Evolutionary conservation across 768 basidiomycete species (phyloP).

Genomic region (Tulasnella sp.): DNA sequence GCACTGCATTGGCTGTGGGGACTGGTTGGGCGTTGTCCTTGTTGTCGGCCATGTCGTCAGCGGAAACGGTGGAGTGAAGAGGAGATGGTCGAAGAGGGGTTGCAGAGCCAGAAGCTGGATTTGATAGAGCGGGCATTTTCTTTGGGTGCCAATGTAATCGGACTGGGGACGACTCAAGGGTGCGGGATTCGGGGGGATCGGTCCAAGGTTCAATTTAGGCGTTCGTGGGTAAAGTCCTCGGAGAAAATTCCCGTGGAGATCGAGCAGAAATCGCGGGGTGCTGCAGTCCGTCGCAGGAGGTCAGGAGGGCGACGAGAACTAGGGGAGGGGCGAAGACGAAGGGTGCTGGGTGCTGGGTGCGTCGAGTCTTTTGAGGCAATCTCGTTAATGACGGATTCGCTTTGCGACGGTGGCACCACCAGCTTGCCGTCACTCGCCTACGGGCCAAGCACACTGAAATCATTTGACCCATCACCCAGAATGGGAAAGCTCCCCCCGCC

Average conservation of each 20-base stretch:
- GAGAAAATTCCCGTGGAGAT: constrained; percentile 7
- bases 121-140: background rate
- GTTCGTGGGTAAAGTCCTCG: background rate
- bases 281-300: background rate
- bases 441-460: background rate
- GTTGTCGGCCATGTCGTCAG: too few relatives aligned
- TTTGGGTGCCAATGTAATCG: background rate
- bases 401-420: background rate
- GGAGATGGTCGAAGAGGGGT: too few relatives aligned
- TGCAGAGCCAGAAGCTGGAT: background rate
- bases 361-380: background rate
- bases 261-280: background rate
- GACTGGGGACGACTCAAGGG: background rate
- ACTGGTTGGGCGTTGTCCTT: too few relatives aligned
- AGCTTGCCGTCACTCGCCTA: background rate
- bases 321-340: background rate
- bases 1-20: too few relatives aligned
- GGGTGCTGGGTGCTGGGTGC: background rate
- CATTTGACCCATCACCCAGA: background rate
- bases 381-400: background rate
- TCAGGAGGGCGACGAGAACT: background rate
- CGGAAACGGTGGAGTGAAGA: too few relatives aligned
- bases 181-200: background rate
- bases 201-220: constrained; percentile 5
- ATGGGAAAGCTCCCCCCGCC: background rate